Evolutionary conservation across 495 filamentous ascomycete species (phyloP).

Genomic region (Thermothielavioides terrestris): DNA sequence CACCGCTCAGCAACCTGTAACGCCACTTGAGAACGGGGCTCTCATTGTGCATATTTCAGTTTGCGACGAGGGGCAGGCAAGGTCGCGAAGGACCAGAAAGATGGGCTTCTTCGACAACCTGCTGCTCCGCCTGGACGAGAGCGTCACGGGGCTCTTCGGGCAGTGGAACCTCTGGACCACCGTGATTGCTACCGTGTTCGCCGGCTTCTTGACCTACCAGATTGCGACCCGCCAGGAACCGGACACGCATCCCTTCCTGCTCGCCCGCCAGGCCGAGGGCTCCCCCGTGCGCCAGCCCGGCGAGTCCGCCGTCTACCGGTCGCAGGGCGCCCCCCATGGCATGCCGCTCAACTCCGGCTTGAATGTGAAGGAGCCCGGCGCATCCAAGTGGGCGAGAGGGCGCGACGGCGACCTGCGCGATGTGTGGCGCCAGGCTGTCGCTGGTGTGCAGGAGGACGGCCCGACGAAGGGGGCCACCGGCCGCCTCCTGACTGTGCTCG

Average conservation of each 20-base stretch:
- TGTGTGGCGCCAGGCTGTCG: slow-evolving; percentile 72
- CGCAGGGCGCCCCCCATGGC: slow-evolving; percentile 71
- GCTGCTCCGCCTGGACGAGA: slow-evolving; percentile 55
- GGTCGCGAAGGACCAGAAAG: too few species aligned
- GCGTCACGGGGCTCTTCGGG: slow-evolving; percentile 56
- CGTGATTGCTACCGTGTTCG: slow-evolving; percentile 50
- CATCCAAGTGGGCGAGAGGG: slow-evolving; percentile 71
- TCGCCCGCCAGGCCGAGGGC: slow-evolving; percentile 71
- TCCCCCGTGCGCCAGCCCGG: slow-evolving; percentile 73
- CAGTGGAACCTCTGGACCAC: slow-evolving; percentile 77
- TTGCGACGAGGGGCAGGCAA: too few species aligned
- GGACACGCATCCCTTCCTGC: slow-evolving; percentile 83
- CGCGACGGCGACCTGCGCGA: slow-evolving; percentile 87
- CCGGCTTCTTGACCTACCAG: slow-evolving; percentile 46
- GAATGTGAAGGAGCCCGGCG: slow-evolving; percentile 73
- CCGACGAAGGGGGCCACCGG: slow-evolving; percentile 53
- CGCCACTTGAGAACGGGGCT: too few species aligned
- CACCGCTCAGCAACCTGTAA: too few species aligned
- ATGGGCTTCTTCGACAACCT: slow-evolving; percentile 37
- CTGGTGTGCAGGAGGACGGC: slow-evolving; percentile 53
- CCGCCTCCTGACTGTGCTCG: slow-evolving; percentile 72
- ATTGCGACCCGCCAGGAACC: slow-evolving; percentile 51
- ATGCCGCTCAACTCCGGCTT: slow-evolving; percentile 75
- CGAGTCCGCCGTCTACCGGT: slow-evolving; percentile 75
- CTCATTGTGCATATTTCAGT: not conserved